Conservation (phyloP, 495 filamentous ascomycete species). For the Poronia punctata region DNA sequence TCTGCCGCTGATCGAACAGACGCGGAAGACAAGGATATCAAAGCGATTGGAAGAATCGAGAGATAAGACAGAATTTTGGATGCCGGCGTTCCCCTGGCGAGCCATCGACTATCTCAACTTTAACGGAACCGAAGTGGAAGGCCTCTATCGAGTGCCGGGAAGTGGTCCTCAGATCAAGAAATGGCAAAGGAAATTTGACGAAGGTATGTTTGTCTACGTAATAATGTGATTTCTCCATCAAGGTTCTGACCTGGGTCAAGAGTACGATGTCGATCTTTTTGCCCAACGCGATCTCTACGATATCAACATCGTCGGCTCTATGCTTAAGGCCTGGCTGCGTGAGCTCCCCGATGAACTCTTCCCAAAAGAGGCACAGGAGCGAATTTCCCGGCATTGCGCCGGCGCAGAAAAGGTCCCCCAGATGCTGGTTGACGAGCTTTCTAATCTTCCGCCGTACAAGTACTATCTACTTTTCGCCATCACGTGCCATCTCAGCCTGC, state of each 20-base stretch:
- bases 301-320: constrained; percentile 85
- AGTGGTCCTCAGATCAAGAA: constrained; percentile 76
- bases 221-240: neutral
- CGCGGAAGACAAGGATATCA: constrained; percentile 77
- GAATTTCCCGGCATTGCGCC: constrained; percentile 65
- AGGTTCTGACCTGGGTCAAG: constrained; percentile 37
- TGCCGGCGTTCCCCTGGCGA: constrained; percentile 86
- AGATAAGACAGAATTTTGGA: constrained; percentile 96
- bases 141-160: constrained; percentile 80
- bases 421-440: constrained; percentile 79
- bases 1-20: constrained; percentile 73
- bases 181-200: constrained; percentile 82
- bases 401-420: constrained; percentile 72
- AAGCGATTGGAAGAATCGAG: constrained; percentile 73
- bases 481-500: constrained; percentile 83
- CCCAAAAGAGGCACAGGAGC: constrained; percentile 68
- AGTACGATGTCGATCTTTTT: constrained; percentile 79
- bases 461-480: constrained; percentile 95
- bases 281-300: constrained; percentile 78
- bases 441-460: constrained; percentile 82
- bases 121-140: constrained; percentile 83
- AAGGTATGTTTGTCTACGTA: constrained; percentile 42
- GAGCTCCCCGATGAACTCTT: constrained; percentile 88
- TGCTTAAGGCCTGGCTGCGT: constrained; percentile 91
- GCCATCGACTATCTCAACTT: constrained; percentile 92